These are phyloP conservation scores for Melaleuca quinquenervia DNA, from an alignment of 345 rosid genomes.

Conservation along the genomic window DNA sequence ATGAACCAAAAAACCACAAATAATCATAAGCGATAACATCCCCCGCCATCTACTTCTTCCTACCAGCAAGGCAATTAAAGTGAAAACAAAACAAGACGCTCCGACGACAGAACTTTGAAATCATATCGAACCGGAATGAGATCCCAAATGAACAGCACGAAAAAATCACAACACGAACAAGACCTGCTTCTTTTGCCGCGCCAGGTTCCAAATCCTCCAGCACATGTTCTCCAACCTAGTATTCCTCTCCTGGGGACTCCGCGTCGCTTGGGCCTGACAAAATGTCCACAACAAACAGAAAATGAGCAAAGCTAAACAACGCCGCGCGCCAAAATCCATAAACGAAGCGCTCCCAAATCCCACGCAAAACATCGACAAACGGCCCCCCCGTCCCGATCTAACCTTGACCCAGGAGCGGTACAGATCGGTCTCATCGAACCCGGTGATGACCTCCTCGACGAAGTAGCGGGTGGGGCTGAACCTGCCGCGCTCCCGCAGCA, in stretches of 20 bases:
- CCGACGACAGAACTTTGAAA: background rate
- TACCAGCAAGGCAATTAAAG: background rate
- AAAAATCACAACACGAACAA: background rate
- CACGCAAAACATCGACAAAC: background rate
- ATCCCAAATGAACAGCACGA: background rate
- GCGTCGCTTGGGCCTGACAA: constrained; percentile 82
- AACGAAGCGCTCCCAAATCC: background rate
- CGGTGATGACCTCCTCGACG: constrained; percentile 94
- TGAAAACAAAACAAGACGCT: background rate
- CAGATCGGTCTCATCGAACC: constrained; percentile 98
- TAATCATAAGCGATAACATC: background rate
- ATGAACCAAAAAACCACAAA: background rate
- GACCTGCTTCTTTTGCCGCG: constrained; percentile 99
- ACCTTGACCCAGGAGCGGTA: constrained; percentile 85
- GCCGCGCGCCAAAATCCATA: too few relatives aligned
- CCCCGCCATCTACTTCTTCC: background rate
- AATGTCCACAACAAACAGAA: background rate
- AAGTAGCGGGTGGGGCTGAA: constrained; percentile 98
- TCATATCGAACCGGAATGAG: background rate
- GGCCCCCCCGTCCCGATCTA: background rate
- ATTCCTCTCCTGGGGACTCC: constrained; percentile 97
- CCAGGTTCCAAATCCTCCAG: constrained; percentile 99
- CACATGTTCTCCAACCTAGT: constrained; percentile 99
- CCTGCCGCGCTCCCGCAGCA: constrained; percentile 86
- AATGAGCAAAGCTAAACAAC: background rate